Evolutionary conservation across 257 asterid species (phyloP), one percentile per base, ranked within the genome.

Genomic region (Nemophila menziesii): DNA sequence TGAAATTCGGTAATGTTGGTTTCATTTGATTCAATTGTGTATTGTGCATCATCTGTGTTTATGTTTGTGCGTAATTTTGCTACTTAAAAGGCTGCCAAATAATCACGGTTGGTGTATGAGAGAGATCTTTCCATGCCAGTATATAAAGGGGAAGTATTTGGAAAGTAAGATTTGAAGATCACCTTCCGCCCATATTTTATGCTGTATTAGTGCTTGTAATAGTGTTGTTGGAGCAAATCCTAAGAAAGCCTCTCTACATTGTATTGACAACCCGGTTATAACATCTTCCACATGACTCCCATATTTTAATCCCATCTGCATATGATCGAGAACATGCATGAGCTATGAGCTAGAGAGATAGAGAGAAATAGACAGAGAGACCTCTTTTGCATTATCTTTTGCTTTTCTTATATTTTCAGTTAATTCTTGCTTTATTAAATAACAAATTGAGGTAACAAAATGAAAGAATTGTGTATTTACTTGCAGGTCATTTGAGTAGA

Each of bases 401-500:
- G n/a, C n/a, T n/a, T n/a, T n/a, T n/a, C n/a, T n/a, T n/a, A n/a
- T n/a, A n/a, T n/a, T n/a, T n/a, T n/a, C n/a, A n/a, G n/a, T n/a
- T n/a, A n/a, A n/a, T n/a, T n/a, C n/a, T n/a, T n/a, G n/a, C n/a
- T n/a, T n/a, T n/a, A n/a, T n/a, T n/a, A n/a, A n/a, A n/a, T n/a
- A n/a, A n/a, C n/a, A n/a, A n/a, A n/a, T n/a, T n/a, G n/a, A n/a
- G n/a, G n/a, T n/a, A n/a, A n/a, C n/a, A n/a, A n/a, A n/a, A n/a
- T n/a, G n/a, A n/a, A n/a, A n/a, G n/a, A n/a, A n/a, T n/a, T n/a
- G n/a, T n/a, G n/a, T n/a, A n/a, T n/a, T n/a, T n/a, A 21, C 33
- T 54, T 67, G 84, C 85, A 89, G 98, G 80, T 79, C 58, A 64
- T 36, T n/a, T 71, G 70, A 22, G 60, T 75, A 45, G 84, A 72